phyloP scores from a whole-genome alignment of 805 yeast genomes.

The Lipomyces chichibuensis region DNA sequence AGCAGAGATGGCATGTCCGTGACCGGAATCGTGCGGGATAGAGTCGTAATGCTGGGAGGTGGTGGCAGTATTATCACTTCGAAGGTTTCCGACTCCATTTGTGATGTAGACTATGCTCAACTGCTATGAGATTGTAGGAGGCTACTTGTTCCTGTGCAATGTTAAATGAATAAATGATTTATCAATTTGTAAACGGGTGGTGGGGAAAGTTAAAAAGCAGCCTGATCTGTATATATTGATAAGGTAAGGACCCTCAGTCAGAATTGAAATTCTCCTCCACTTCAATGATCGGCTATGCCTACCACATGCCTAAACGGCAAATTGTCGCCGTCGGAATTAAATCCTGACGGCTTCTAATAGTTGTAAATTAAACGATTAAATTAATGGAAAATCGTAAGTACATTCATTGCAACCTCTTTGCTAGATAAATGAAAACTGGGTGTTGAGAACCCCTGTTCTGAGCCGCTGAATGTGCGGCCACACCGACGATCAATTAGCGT shows the following conservation, averaged over 20 bases:
- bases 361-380: background rate
- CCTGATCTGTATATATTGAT: background rate
- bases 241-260: background rate
- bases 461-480: background rate
- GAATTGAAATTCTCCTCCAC: background rate
- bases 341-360: background rate
- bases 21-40: constrained; percentile 17
- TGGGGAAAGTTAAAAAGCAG: background rate
- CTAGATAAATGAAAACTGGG: background rate
- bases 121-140: background rate
- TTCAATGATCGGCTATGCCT: background rate
- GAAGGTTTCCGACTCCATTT: background rate
- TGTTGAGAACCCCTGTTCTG: background rate
- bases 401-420: background rate
- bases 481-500: background rate
- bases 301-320: background rate
- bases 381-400: background rate
- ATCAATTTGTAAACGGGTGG: background rate
- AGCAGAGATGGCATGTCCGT: constrained; percentile 25
- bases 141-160: background rate
- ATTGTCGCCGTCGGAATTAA: background rate
- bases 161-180: background rate
- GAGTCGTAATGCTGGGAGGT: constrained; percentile 18
- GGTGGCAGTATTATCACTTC: constrained; percentile 30
- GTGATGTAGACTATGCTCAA: background rate